These are phyloP conservation scores for Pseudopyrenochaeta lycopersici DNA, from an alignment of 2,329 filamentous ascomycete species.

Conservation along the genomic window DNA sequence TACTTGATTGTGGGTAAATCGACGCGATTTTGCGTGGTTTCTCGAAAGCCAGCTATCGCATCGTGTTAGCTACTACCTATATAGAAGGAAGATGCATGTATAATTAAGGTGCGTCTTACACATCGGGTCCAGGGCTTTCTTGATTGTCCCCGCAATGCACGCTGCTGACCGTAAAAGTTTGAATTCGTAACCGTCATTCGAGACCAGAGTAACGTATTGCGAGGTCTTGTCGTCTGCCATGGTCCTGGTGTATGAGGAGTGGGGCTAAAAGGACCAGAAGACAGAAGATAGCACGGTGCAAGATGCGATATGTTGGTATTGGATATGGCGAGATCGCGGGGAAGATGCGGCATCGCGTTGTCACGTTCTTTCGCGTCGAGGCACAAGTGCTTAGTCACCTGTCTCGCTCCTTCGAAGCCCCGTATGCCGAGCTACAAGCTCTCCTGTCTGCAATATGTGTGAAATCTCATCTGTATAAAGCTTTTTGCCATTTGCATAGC, in stretches of 20 bases:
- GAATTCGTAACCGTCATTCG: slow-evolving; percentile 79
- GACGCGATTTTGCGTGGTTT: slow-evolving; percentile 71
- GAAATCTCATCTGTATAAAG: too few relatives aligned
- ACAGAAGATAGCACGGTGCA: neutral
- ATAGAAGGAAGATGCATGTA: neutral
- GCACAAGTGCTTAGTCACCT: neutral
- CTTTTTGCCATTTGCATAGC: too few relatives aligned
- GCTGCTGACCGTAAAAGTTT: slow-evolving; percentile 76
- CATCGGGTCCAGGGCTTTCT: slow-evolving; percentile 75
- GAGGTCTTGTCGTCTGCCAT: slow-evolving; percentile 48
- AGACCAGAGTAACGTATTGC: slow-evolving; percentile 81
- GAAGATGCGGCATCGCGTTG: slow-evolving; percentile 24
- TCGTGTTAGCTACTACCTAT: neutral
- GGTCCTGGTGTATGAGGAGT: slow-evolving; percentile 1
- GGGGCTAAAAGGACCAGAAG: neutral
- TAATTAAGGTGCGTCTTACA: slow-evolving; percentile 57
- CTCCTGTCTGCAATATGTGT: too few relatives aligned
- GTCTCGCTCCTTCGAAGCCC: neutral
- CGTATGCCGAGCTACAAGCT: neutral
- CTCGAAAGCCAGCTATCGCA: slow-evolving; percentile 67
- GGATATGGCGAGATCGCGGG: slow-evolving; percentile 7
- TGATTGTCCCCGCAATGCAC: slow-evolving; percentile 74
- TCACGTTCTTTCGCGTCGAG: slow-evolving; percentile 37
- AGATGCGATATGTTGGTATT: neutral
- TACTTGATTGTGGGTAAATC: slow-evolving; percentile 79